Evolutionary conservation across 768 basidiomycete genomes (phyloP).

Genomic region (Austroboletus festivus): DNA sequence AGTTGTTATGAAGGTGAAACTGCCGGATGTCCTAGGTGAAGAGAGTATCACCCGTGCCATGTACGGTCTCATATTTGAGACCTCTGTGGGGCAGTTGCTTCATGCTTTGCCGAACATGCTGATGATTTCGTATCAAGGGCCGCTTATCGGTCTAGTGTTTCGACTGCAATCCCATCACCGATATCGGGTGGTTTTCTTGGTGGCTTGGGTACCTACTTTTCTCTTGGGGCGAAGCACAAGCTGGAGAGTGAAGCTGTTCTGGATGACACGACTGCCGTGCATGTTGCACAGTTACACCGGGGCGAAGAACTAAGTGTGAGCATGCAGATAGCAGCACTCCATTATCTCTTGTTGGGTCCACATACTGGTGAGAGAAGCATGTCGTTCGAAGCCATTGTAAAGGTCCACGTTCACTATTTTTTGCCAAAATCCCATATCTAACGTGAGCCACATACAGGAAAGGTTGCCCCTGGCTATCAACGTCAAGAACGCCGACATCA

Average conservation of each 20-base stretch:
- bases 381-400: conserved; percentile 36
- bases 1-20: conserved; percentile 49
- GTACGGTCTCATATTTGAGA: conserved; percentile 57
- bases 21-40: conserved; percentile 33
- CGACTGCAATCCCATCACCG: conserved; percentile 63
- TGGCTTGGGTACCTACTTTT: conserved; percentile 64
- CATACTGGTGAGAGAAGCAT: conserved; percentile 23
- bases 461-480: conserved; percentile 60
- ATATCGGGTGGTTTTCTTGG: conserved; percentile 50
- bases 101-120: background rate
- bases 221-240: conserved; percentile 53
- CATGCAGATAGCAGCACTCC: conserved; percentile 58
- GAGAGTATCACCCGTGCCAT: conserved; percentile 54
- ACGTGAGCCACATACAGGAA: conserved; percentile 45
- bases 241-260: conserved; percentile 62
- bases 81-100: conserved; percentile 39
- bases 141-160: conserved; percentile 74
- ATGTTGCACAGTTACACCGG: conserved; percentile 43
- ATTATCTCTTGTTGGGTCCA: conserved; percentile 41
- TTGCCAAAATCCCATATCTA: too few relatives aligned
- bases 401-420: conserved; percentile 35
- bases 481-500: conserved; percentile 71
- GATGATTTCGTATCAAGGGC: conserved; percentile 39
- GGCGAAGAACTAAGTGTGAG: conserved; percentile 46
- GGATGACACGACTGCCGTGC: conserved; percentile 62